These are phyloP conservation scores for Spizellomyces sp. DNA, from an alignment of 192 early-diverging fungal species.

Conservation along the genomic window DNA sequence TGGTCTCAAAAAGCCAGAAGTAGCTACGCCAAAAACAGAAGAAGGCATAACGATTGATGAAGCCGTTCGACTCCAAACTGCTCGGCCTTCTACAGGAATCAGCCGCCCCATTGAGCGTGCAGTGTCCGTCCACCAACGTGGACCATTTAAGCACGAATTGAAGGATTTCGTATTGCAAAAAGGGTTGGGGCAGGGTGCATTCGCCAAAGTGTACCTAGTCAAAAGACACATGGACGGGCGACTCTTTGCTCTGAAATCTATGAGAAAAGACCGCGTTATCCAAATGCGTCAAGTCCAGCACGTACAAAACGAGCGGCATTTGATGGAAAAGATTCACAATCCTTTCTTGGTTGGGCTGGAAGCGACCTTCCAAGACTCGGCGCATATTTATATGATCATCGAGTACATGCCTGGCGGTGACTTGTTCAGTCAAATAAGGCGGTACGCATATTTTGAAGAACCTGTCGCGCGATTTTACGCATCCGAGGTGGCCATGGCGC, in stretches of 20 bases:
- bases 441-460: slow-evolving; percentile 21
- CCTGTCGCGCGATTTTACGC: slow-evolving; percentile 27
- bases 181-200: slow-evolving; percentile 87
- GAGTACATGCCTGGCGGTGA: slow-evolving; percentile 67
- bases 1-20: too few species aligned
- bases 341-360: slow-evolving; percentile 48
- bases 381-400: slow-evolving; percentile 51
- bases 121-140: slow-evolving; percentile 34
- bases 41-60: not conserved
- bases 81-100: not conserved
- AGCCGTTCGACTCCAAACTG: not conserved
- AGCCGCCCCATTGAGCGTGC: slow-evolving; percentile 33
- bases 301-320: slow-evolving; percentile 83
- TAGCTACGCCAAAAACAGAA: too few species aligned
- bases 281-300: slow-evolving; percentile 74
- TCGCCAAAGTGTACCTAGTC: slow-evolving; percentile 88
- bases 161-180: slow-evolving; percentile 77
- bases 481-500: slow-evolving; percentile 38
- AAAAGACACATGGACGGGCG: slow-evolving; percentile 68
- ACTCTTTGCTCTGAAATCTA: slow-evolving; percentile 90
- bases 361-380: slow-evolving; percentile 47
- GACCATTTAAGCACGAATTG: slow-evolving; percentile 47
- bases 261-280: slow-evolving; percentile 86
- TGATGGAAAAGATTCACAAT: slow-evolving; percentile 59
- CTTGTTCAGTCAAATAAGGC: slow-evolving; percentile 77